Conservation (phyloP, 495 filamentous ascomycete species). For the Cudoniella acicularis region DNA sequence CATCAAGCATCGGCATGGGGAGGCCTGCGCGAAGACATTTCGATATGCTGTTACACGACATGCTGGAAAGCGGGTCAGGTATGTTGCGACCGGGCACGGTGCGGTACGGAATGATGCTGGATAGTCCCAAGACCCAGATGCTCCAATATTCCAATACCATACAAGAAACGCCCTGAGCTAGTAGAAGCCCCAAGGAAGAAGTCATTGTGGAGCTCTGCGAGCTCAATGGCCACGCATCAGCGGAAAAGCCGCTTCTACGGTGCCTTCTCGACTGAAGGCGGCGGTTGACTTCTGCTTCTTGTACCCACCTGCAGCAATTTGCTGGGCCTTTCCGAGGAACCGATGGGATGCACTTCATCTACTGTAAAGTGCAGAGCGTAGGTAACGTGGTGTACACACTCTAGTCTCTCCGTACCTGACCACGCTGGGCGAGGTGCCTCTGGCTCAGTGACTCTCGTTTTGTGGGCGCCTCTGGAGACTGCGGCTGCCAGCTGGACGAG, state of each 20-base stretch:
- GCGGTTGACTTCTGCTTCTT: not conserved
- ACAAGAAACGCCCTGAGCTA: not conserved
- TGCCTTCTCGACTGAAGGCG: not conserved
- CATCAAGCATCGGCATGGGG: not conserved
- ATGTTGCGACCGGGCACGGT: slow-evolving; percentile 1
- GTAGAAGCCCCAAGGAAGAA: not conserved
- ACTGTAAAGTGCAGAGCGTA: not conserved
- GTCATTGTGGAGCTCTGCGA: not conserved
- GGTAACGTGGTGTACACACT: not conserved
- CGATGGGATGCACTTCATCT: not conserved
- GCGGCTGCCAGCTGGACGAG: too few species aligned
- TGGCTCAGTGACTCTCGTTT: too few species aligned
- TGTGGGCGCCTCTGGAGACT: too few species aligned
- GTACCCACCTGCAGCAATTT: not conserved
- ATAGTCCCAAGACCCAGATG: not conserved
- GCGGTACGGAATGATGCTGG: not conserved
- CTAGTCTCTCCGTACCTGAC: not conserved
- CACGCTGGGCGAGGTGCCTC: not conserved
- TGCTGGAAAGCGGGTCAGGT: not conserved
- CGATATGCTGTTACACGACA: slow-evolving; percentile 2
- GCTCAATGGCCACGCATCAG: slow-evolving; percentile 15
- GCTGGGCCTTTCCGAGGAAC: not conserved
- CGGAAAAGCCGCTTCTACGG: slow-evolving; percentile 8
- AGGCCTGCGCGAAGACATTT: not conserved
- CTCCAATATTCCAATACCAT: not conserved